Conservation (phyloP, 2,329 filamentous ascomycete species). For the Fusarium sp. region DNA sequence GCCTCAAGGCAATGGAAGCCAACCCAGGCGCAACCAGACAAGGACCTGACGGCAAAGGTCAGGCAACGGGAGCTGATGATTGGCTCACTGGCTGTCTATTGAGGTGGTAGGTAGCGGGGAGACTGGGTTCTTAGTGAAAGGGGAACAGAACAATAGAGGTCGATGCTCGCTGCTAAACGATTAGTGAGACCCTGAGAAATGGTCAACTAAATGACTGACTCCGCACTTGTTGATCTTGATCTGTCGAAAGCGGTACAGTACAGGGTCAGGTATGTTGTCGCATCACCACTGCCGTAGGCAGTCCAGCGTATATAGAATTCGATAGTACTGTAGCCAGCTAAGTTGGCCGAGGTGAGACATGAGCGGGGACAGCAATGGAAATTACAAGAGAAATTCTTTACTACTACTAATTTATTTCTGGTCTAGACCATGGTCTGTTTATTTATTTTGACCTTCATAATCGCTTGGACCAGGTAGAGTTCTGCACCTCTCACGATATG, state of each 20-base stretch:
- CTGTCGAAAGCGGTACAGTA: constrained; percentile 21
- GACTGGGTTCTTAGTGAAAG: constrained; percentile 14
- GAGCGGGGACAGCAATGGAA: neutral
- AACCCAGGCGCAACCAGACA: constrained; percentile 15
- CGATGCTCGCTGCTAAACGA: constrained; percentile 12
- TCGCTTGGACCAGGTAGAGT: neutral
- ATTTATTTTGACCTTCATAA: neutral
- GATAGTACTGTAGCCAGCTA: neutral
- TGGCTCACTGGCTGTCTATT: constrained; percentile 1
- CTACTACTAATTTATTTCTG: neutral
- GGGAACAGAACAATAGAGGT: constrained; percentile 1
- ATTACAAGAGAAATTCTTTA: constrained; percentile 1
- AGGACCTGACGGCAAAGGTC: constrained; percentile 11
- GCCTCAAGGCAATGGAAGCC: neutral
- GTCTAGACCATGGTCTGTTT: neutral
- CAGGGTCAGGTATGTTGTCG: constrained; percentile 6
- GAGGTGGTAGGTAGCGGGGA: constrained; percentile 21
- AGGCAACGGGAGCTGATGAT: constrained; percentile 17
- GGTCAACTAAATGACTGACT: constrained; percentile 8
- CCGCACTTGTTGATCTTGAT: neutral
- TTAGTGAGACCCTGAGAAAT: constrained; percentile 20
- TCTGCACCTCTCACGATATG: constrained; percentile 5
- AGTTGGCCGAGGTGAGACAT: constrained; percentile 16
- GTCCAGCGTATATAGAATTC: neutral
- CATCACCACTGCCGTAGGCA: constrained; percentile 16